Evolutionary conservation across 164 flowering plant genomes (phyloP).

Genomic region (Tinospora cordifolia): DNA sequence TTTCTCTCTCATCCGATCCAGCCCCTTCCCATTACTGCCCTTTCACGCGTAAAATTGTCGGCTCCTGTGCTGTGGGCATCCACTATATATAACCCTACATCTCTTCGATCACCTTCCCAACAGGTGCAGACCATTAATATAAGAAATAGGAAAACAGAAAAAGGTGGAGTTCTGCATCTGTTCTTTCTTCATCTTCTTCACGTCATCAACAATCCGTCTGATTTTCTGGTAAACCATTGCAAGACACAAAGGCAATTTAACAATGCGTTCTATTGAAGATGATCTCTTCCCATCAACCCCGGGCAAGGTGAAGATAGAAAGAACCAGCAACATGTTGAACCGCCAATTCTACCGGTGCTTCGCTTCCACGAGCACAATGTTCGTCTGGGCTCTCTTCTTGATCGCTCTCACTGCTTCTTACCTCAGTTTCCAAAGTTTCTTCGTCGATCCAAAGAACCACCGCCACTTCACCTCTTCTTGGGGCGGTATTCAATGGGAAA

Average conservation of each 20-base stretch:
- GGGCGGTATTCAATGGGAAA: slow-evolving; percentile 73
- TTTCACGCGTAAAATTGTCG: slow-evolving; percentile 11
- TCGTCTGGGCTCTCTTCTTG: slow-evolving; percentile 64
- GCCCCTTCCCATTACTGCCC: slow-evolving; percentile 2
- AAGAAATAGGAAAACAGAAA: not conserved
- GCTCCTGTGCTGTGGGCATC: slow-evolving; percentile 10
- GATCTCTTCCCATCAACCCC: slow-evolving; percentile 47
- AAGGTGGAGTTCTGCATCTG: not conserved
- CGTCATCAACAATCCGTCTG: not conserved
- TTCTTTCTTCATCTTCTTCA: not conserved
- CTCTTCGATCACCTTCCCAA: not conserved
- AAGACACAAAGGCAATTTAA: not conserved
- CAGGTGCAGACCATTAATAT: slow-evolving; percentile 1
- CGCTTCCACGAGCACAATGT: slow-evolving; percentile 60
- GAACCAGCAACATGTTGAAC: slow-evolving; percentile 25
- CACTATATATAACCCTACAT: slow-evolving; percentile 3
- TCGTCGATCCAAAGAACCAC: slow-evolving; percentile 45
- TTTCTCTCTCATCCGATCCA: not conserved
- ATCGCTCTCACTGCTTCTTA: slow-evolving; percentile 61
- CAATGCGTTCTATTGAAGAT: slow-evolving; percentile 50
- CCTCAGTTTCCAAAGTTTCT: slow-evolving; percentile 51
- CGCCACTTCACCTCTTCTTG: slow-evolving; percentile 42
- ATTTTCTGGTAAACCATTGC: not conserved
- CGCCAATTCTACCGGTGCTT: slow-evolving; percentile 59
- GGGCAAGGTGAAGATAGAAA: slow-evolving; percentile 63